Conservation (phyloP, 2,329 filamentous ascomycete species). For the Beauveria caledonica region DNA sequence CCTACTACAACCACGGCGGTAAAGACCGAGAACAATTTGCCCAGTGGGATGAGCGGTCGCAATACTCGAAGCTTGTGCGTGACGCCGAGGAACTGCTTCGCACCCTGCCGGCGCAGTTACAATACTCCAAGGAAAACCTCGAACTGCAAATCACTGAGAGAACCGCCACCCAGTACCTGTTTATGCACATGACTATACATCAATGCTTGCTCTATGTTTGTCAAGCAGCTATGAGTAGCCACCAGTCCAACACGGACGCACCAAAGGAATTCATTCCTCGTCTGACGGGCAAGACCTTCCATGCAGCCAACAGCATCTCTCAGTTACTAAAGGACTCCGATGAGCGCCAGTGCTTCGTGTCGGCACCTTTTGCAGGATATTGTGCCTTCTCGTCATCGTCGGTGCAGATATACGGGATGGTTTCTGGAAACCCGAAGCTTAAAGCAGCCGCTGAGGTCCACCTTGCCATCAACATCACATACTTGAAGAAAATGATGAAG, state of each 20-base stretch:
- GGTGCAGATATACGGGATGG: constrained; percentile 88
- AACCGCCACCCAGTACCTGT: constrained; percentile 84
- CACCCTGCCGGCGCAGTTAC: constrained; percentile 61
- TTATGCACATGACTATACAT: constrained; percentile 82
- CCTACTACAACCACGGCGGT: constrained; percentile 84
- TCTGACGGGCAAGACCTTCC: constrained; percentile 66
- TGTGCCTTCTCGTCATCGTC: constrained; percentile 89
- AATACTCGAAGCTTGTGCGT: constrained; percentile 60
- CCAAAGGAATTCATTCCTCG: constrained; percentile 71
- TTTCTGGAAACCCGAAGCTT: constrained; percentile 70
- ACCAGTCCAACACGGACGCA: constrained; percentile 58
- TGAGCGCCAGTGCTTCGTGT: constrained; percentile 58
- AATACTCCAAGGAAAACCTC: constrained; percentile 74
- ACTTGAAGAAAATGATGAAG: constrained; percentile 88
- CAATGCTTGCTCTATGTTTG: constrained; percentile 88
- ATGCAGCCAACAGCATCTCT: constrained; percentile 81
- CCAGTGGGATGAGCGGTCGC: constrained; percentile 77
- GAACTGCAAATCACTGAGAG: constrained; percentile 76
- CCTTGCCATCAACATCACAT: constrained; percentile 79
- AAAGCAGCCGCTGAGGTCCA: constrained; percentile 76
- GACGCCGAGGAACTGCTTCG: constrained; percentile 63
- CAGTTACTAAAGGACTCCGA: constrained; percentile 73
- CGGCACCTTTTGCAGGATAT: constrained; percentile 90
- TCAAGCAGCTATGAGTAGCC: constrained; percentile 69
- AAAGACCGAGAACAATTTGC: constrained; percentile 68